phyloP scores from a whole-genome alignment of 1,284 basidiomycete genomes.

The Ganoderma boninense region DNA sequence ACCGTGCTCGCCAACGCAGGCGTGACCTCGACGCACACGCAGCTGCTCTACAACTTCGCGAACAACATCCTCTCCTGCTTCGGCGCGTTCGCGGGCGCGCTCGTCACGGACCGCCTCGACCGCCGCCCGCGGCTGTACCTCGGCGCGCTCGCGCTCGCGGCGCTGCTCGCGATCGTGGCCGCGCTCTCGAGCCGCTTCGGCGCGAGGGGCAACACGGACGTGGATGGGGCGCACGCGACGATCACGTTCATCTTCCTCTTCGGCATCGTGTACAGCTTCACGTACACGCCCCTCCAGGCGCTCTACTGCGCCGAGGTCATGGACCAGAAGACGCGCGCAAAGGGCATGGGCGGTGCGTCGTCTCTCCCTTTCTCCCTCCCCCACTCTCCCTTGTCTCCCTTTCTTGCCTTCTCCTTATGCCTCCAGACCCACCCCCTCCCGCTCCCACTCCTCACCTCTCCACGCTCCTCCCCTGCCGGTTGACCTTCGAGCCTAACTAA shows the following conservation, averaged over 20 bases:
- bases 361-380: background rate
- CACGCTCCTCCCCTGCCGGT: background rate
- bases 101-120: slow-evolving; percentile 19
- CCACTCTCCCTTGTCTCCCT: too few relatives aligned
- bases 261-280: slow-evolving; percentile 21
- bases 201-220: slow-evolving; percentile 14
- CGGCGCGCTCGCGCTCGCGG: slow-evolving; percentile 19
- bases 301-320: slow-evolving; percentile 24
- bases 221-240: slow-evolving; percentile 20
- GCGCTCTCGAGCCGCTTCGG: slow-evolving; percentile 20
- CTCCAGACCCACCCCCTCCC: too few relatives aligned
- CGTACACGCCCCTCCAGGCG: slow-evolving; percentile 24
- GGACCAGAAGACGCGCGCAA: slow-evolving; percentile 19
- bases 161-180: slow-evolving; percentile 20
- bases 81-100: slow-evolving; percentile 20
- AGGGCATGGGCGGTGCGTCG: slow-evolving; percentile 22
- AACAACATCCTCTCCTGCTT: slow-evolving; percentile 26
- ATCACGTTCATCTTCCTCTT: slow-evolving; percentile 25
- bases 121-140: slow-evolving; percentile 21
- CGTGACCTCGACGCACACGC: slow-evolving; percentile 14
- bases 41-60: slow-evolving; percentile 26
- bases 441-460: background rate
- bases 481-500: background rate
- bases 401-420: too few relatives aligned
- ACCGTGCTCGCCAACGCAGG: slow-evolving; percentile 19